phyloP scores from a whole-genome alignment of 2,329 filamentous ascomycete genomes.

The Albifimbria verrucaria region DNA sequence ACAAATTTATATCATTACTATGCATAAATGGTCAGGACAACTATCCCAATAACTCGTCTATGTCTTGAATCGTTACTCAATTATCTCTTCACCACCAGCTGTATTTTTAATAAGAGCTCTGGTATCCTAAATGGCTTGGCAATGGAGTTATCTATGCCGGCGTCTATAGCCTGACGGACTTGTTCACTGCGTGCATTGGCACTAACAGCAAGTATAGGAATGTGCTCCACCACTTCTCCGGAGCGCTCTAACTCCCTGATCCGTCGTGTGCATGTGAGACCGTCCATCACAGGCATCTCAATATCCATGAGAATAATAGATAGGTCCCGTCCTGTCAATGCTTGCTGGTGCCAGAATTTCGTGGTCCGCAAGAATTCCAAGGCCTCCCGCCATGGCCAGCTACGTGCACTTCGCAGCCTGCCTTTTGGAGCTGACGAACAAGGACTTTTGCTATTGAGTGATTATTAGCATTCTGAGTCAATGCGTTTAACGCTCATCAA shows the following conservation, averaged over 20 bases:
- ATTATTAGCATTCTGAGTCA: not conserved
- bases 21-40: too few relatives aligned
- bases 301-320: not conserved
- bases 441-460: not conserved
- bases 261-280: not conserved
- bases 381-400: not conserved
- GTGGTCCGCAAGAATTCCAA: not conserved
- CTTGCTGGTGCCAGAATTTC: not conserved
- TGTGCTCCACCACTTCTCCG: not conserved
- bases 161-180: not conserved
- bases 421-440: not conserved
- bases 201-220: not conserved
- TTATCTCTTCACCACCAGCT: not conserved
- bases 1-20: too few relatives aligned
- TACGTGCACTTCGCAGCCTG: not conserved
- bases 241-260: not conserved
- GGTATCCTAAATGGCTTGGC: not conserved
- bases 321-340: not conserved
- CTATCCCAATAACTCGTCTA: too few relatives aligned
- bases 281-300: slow-evolving; percentile 1
- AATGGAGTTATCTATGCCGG: not conserved
- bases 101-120: not conserved
- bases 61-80: too few relatives aligned
- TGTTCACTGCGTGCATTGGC: not conserved
- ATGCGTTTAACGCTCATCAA: not conserved